Percentiles rank a stretch among this genome's conserved stretches.
Conservation (phyloP, 345 rosid species). For the Aquilaria malaccensis region DNA sequence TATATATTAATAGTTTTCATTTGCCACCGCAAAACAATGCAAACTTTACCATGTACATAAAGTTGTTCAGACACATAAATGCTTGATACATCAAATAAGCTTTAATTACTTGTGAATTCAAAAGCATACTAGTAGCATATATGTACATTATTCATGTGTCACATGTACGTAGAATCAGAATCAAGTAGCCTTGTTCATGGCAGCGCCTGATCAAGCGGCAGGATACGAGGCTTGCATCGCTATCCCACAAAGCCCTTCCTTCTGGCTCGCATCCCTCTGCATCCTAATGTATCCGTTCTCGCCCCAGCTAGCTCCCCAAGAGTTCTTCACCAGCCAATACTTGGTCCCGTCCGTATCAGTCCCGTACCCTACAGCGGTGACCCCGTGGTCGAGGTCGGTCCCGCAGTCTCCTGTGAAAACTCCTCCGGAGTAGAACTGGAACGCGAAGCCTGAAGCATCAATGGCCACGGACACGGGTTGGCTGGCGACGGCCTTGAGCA, state of each 20-base stretch:
- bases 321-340: slow-evolving; percentile 40
- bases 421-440: slow-evolving; percentile 19
- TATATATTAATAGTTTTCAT: too few relatives aligned
- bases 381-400: slow-evolving; percentile 30
- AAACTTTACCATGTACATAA: too few relatives aligned
- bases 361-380: slow-evolving; percentile 29
- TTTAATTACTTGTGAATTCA: too few relatives aligned
- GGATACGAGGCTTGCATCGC: slow-evolving; percentile 36
- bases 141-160: too few relatives aligned
- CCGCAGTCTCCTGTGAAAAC: slow-evolving; percentile 27
- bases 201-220: background rate
- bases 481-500: slow-evolving; percentile 26
- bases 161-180: too few relatives aligned
- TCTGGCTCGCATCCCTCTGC: slow-evolving; percentile 13
- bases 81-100: too few relatives aligned
- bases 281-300: slow-evolving; percentile 35
- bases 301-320: slow-evolving; percentile 38
- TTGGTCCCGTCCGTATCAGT: slow-evolving; percentile 9
- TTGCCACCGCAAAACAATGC: too few relatives aligned
- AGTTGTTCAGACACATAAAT: too few relatives aligned
- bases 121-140: too few relatives aligned
- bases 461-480: slow-evolving; percentile 33
- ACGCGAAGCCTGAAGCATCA: slow-evolving; percentile 15
- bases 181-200: too few relatives aligned
- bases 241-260: slow-evolving; percentile 32